Base-by-base conservation (phyloP, 805 yeast genomes). In the Candida coleopterorum region DNA sequence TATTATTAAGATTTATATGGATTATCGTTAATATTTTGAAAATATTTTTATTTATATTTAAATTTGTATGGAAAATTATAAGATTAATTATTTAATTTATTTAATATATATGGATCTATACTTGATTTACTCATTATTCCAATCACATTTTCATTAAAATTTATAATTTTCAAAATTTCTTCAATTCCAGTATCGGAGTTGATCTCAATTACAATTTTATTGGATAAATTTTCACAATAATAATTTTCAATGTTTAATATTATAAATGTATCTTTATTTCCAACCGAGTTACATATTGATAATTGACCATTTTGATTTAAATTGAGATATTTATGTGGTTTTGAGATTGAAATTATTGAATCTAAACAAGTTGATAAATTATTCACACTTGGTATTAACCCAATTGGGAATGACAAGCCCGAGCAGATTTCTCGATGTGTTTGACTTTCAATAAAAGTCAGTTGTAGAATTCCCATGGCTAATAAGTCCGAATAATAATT, bases 1-100 rank as follows among this genome's bases (percentile, higher is more conserved):
- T 75, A 1, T 18, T 68, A 3, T 56, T 79, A 18, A 70, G 81
- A 62, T 38, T 68, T 3, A 58, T 75, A n/a, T 79, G 85, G 85
- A 57, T 75, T 4, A 52, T 73, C 6, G 81, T 73, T 27, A 75
- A 70, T 31, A 35, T 71, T 11, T 72, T 70, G 52, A 60, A 74
- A 41, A 32, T 61, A 8, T 21, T 64, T 12, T 56, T 54, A 40
- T 34, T 38, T 6, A 28, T 56, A 2, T 20, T 59, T 6, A 44
- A 35, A 42, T 10, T 60, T 10, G 4, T 56, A 1, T 55, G 56
- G 55, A 47, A 41, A 26, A 18, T 55, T 4, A 29, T 56, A 10
- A 44, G 23, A 25, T 30, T 31, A 29, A 31, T 37, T 10, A 16
- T 20, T 20, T 20, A 20, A 20, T 20, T 20, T 6, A 20, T 6